Evolutionary conservation across 768 basidiomycete genomes (phyloP), one percentile per base, ranked within the genome.

Genomic region (Arthromyces matolae): DNA sequence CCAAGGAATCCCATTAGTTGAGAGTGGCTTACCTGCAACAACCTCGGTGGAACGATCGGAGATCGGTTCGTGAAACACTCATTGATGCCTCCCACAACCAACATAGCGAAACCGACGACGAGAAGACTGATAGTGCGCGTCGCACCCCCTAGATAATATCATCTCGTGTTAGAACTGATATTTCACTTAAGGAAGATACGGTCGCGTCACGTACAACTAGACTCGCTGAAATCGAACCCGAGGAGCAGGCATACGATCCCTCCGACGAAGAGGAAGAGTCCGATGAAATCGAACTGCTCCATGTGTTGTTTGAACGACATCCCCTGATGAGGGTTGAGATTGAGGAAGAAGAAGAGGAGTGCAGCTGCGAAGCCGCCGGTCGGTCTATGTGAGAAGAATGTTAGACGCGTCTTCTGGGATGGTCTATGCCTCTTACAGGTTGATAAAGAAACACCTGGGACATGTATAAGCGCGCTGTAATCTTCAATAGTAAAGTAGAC

Each of bases 141-240:
- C 3, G 71, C 64, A 4, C 73, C 71, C 86, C 86, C 84, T 86
- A 40, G 24, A 4, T 4, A 18, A 29, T 42, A 22, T n/a, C n/a
- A n/a, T n/a, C n/a, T n/a, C n/a, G n/a, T 34, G 40, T 28, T 6
- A 52, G 14, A 6, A 20, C 22, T n/a, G n/a, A n/a, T n/a, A n/a
- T 36, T 18, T 9, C 9, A 42, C 40, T 16, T n/a, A n/a, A n/a
- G n/a, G n/a, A n/a, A 16, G 12, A 29, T 16, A 14, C 37, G 39
- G 3, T 10, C 31, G 27, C 45, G 22, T 22, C 4, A 12, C 82
- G 58, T 51, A 87, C 88, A 91, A 47, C 70, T 72, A 0, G 71
- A 76, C 60, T 88, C 79, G 58, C 86, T 80, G 50, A 75, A 78
- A 63, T 86, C 81, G 57, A 91, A 86, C 0, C 89, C 89, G 9